A percentile compares a stretch with the other conserved stretches of the same genome.
These are phyloP conservation scores for Globisporangium paroecandrum DNA, from an alignment of 352 stramenopile species.

Conservation along the genomic window DNA sequence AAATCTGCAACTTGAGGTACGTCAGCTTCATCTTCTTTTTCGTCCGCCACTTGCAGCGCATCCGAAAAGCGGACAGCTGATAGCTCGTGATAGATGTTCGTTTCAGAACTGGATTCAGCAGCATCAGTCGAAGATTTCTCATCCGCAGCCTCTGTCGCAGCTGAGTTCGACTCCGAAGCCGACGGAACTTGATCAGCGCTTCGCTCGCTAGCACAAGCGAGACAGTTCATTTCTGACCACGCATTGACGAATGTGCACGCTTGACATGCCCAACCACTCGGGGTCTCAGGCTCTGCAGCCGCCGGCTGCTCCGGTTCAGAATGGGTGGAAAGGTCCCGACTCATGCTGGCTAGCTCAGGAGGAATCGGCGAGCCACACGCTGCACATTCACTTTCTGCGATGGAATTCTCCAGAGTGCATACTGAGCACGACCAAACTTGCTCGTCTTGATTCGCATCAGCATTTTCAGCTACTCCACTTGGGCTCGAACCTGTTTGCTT, in stretches of 20 bases:
- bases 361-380: conserved; percentile 63
- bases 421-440: conserved; percentile 57
- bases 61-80: conserved; percentile 34
- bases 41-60: conserved; percentile 31
- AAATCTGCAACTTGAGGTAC: conserved; percentile 31
- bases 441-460: conserved; percentile 17
- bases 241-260: conserved; percentile 70
- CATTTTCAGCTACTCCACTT: background rate
- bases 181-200: conserved; percentile 34
- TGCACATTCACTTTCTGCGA: conserved; percentile 54
- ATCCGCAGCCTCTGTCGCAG: background rate
- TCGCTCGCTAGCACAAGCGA: conserved; percentile 53
- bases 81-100: conserved; percentile 22
- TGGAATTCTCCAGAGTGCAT: conserved; percentile 68
- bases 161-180: conserved; percentile 5
- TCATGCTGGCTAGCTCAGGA: conserved; percentile 32
- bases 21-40: conserved; percentile 16
- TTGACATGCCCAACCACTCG: conserved; percentile 47
- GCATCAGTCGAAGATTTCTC: background rate
- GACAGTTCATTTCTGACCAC: conserved; percentile 46
- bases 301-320: background rate
- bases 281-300: background rate
- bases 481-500: background rate
- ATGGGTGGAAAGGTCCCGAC: conserved; percentile 9
- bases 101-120: background rate